Evolutionary conservation across 176 grass and related monocot species (phyloP), one percentile per base, ranked within the genome.

Genomic region (Aegilops longissima): DNA sequence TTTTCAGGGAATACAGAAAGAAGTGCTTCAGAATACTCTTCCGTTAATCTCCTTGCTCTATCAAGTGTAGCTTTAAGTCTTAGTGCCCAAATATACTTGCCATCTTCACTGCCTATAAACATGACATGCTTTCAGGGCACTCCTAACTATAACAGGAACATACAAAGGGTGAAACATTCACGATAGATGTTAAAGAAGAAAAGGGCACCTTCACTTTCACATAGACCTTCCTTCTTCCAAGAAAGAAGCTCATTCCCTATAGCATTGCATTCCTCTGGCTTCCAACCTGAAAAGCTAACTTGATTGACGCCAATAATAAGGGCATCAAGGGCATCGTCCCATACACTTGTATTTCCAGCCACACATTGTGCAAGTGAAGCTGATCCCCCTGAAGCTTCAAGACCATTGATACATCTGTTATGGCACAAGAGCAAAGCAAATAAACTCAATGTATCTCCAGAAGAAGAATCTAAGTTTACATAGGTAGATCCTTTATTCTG

Each of bases 31-130:
- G 96, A 98, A 77, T 94, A 98, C 72, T 94, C 96, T 92, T 95
- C 93, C 3, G 93, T 98, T 74, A 98, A 90, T 79, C 96, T 92
- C 80, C 96, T 89, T 80, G 92, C 78, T 92, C 96, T 95, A 76
- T 98, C 96, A 85, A 98, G 81, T 74, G 96, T 94, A 40, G 93
- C 91, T 87, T 98, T 98, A 76, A 98, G 93, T 86, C 96, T 94
- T 39, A 95, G 79, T 76, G 88, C 82, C 96, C 96, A 98, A 75
- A 98, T 92, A 87, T 90, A 89, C 82, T 92, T 94, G 59, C 90
- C 93, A 86, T 95, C 93, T 87, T 95, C 96, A 84, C 65, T 86
- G 72, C 92, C 96, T 98, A 80, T 56, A 79, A 44, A 81, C 54
- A 93, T 67, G 27, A 77, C 76, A 86, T 21, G 47, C 49, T 78